phyloP scores from a whole-genome alignment of 305 asterid genomes.

The Fraxinus sp. region DNA sequence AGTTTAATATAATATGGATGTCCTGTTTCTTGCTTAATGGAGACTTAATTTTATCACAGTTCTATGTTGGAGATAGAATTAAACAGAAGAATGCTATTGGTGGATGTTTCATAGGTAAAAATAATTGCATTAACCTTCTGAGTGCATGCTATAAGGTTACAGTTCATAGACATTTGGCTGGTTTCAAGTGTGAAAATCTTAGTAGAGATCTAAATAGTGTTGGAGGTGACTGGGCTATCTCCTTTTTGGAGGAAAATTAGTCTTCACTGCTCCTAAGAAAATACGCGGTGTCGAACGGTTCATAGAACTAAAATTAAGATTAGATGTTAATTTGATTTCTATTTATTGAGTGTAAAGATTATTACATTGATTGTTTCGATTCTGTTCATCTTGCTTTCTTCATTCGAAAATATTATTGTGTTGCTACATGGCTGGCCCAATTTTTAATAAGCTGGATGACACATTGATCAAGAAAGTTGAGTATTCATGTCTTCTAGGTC shows the following conservation, averaged over 20 bases:
- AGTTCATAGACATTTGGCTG: background rate
- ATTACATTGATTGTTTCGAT: too few species aligned
- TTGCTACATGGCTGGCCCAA: background rate
- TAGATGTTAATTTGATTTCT: background rate
- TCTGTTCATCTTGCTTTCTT: background rate
- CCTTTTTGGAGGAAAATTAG: background rate
- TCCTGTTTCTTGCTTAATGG: background rate
- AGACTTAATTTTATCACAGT: background rate
- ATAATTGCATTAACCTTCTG: background rate
- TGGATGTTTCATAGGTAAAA: background rate
- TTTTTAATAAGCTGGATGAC: background rate
- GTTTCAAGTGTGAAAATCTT: background rate
- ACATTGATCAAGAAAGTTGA: background rate
- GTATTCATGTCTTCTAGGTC: background rate
- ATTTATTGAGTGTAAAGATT: background rate
- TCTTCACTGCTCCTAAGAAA: background rate
- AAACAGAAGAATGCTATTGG: background rate
- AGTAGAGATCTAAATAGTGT: background rate
- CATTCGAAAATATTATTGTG: background rate
- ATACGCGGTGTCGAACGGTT: background rate
- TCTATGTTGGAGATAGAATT: background rate
- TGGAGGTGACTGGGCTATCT: background rate
- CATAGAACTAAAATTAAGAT: background rate
- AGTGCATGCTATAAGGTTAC: background rate
- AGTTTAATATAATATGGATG: background rate